Evolutionary conservation across 2,329 filamentous ascomycete species (phyloP).

Genomic region (Colletotrichum tofieldiae): DNA sequence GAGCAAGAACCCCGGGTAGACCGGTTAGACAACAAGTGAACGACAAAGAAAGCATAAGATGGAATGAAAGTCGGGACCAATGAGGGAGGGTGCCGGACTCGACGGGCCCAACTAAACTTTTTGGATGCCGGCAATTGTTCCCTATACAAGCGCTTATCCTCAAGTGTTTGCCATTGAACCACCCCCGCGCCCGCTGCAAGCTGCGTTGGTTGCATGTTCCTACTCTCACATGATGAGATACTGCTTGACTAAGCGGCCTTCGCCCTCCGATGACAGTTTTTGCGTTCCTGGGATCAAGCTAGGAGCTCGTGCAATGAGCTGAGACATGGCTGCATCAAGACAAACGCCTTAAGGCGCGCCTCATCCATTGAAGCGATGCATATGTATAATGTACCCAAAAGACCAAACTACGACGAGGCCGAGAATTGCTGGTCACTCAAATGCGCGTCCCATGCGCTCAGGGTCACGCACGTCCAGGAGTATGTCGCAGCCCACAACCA

Average conservation of each 20-base stretch:
- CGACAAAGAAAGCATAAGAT: neutral
- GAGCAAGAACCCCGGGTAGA: neutral
- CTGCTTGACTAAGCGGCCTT: too few relatives aligned
- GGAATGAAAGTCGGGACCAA: neutral
- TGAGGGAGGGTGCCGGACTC: neutral
- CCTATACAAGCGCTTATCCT: neutral
- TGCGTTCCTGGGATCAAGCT: neutral
- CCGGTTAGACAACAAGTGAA: neutral
- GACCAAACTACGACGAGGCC: too few relatives aligned
- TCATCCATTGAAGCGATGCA: neutral
- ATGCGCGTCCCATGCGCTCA: neutral
- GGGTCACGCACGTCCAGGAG: neutral
- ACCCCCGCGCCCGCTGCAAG: too few relatives aligned
- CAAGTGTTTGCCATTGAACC: neutral
- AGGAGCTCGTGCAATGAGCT: neutral
- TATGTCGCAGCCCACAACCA: neutral
- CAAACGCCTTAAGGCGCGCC: too few relatives aligned
- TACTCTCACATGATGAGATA: too few relatives aligned
- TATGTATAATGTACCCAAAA: neutral
- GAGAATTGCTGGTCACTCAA: too few relatives aligned
- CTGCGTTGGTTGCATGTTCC: too few relatives aligned
- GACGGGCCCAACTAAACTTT: neutral
- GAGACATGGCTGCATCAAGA: neutral
- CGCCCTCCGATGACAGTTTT: neutral
- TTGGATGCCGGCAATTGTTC: neutral